Base-by-base conservation (phyloP, 2,329 filamentous ascomycete species). In the Dendrostoma leiphaemia region DNA sequence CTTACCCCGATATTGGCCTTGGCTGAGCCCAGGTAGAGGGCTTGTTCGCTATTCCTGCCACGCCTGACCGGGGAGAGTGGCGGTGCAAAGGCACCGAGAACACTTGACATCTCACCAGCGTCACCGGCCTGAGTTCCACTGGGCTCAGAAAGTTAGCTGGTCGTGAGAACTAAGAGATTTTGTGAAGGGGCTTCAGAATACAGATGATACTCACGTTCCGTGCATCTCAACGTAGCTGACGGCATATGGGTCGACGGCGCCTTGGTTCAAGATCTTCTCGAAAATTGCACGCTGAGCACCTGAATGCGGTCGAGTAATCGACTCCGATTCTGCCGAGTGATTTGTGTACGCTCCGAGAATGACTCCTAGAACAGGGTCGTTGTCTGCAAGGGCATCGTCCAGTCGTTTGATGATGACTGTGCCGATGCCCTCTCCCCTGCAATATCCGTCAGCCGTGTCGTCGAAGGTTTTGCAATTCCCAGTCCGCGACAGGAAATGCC, bases 141-240 rank as follows among this genome's bases (percentile, higher is more conserved):
- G 2, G 21, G 37, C 12, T 23, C 4, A 6, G n/a, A 21, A 40
- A 4, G 24, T 6, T 23, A 21, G 6, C 37, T 21, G 17, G 15
- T 21, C 49, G 35, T 43, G 37, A 21, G 6, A 3, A 6, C 24
- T n/a, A 13, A 12, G 7, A 4, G 3, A 5, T 23, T 48, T 23
- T 34, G 45, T 31, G 21, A 23, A 15, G 2, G 12, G n/a, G n/a
- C n/a, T n/a, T 23, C 23, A 1, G 4, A 4, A 17, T 26, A 9
- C 21, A 4, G 15, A 21, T 48, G 12, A 8, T 12, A 46, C 43
- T 21, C 17, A 90, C 3, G 90, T 96, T 15, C 89, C 91, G 68
- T 96, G 90, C 85, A 94, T 91, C 71, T 95, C 91, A 8, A 95
- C 85, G 64, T 93, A 94, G 68, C 84, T 85, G 48, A 96, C 80